phyloP scores from a whole-genome alignment of 1,139 yeast genomes.

The Suhomyces taliae region DNA sequence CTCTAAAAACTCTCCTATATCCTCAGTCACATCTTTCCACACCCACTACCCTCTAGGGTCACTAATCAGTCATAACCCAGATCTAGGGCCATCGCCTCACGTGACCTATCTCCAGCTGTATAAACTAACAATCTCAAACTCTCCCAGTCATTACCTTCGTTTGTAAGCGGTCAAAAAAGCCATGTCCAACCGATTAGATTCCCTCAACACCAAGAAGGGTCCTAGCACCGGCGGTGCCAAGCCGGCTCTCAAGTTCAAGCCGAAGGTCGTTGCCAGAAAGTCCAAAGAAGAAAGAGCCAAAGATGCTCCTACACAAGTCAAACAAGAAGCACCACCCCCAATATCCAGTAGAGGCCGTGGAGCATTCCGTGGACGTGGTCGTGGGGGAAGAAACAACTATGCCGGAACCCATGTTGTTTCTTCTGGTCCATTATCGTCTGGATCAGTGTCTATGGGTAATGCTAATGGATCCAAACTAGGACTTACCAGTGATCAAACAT shows the following conservation, averaged over 20 bases:
- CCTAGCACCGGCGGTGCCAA: conserved; percentile 26
- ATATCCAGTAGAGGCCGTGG: conserved; percentile 24
- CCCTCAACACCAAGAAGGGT: conserved; percentile 39
- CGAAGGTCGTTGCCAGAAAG: conserved; percentile 80
- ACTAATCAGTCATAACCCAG: no score
- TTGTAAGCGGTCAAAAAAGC: neutral
- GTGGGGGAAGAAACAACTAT: conserved; percentile 47
- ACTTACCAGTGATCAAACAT: conserved; percentile 29
- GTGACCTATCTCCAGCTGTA: neutral
- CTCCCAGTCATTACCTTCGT: no score
- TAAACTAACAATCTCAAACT: neutral
- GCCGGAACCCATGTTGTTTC: conserved; percentile 69
- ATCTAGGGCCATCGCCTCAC: neutral
- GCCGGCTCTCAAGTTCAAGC: conserved; percentile 67
- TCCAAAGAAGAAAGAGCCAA: conserved; percentile 81
- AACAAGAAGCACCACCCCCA: conserved; percentile 28
- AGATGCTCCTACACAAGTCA: conserved; percentile 59
- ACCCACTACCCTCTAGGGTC: no score
- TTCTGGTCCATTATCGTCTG: conserved; percentile 71
- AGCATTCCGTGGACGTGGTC: conserved; percentile 31
- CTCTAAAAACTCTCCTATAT: no score
- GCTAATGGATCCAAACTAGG: conserved; percentile 29
- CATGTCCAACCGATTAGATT: conserved; percentile 49
- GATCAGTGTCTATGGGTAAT: conserved; percentile 52
- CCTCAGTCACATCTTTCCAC: no score